These are phyloP conservation scores for Fusarium dimerum DNA, from an alignment of 2,329 filamentous ascomycete genomes.

Conservation along the genomic window DNA sequence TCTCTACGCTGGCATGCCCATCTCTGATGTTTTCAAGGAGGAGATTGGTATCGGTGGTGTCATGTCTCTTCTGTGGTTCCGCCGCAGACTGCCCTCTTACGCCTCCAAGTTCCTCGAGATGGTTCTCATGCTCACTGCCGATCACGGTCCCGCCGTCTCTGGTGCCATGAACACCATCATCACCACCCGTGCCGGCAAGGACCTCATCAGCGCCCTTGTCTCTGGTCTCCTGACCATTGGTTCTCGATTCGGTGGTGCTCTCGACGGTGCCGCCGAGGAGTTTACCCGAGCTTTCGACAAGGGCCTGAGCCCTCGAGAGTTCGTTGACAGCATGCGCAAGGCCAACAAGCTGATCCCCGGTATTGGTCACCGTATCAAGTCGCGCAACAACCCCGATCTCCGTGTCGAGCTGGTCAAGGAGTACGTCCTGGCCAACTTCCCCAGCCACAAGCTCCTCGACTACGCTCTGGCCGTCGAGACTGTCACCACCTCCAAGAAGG, in stretches of 20 bases:
- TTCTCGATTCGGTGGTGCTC: conserved; percentile 96
- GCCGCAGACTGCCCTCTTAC: conserved; percentile 90
- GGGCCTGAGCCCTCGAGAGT: conserved; percentile 96
- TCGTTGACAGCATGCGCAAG: conserved; percentile 98
- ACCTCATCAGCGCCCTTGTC: conserved; percentile 92
- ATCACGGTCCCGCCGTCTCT: conserved; percentile 97
- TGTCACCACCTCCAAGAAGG: conserved; percentile 99
- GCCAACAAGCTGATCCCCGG: conserved; percentile 99
- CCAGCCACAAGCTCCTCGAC: conserved; percentile 96
- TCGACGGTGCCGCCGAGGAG: conserved; percentile 96
- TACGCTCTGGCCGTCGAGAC: conserved; percentile 97
- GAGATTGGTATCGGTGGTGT: conserved; percentile 99
- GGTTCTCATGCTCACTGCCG: conserved; percentile 99
- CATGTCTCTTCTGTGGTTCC: conserved; percentile 99
- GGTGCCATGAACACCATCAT: conserved; percentile 99
- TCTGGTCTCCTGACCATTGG: conserved; percentile 97
- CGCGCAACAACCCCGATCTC: conserved; percentile 98
- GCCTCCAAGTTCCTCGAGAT: conserved; percentile 99
- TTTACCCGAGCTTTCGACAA: conserved; percentile 99
- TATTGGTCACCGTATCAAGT: conserved; percentile 99
- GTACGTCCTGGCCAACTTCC: conserved; percentile 97
- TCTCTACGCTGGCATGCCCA: conserved; percentile 98
- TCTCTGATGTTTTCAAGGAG: conserved; percentile 99
- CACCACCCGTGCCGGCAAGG: conserved; percentile 98
- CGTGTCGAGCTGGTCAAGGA: conserved; percentile 99